Percentiles rank a stretch among this genome's conserved stretches.
Conservation (phyloP, 768 basidiomycete genomes). For the Postia placenta region DNA sequence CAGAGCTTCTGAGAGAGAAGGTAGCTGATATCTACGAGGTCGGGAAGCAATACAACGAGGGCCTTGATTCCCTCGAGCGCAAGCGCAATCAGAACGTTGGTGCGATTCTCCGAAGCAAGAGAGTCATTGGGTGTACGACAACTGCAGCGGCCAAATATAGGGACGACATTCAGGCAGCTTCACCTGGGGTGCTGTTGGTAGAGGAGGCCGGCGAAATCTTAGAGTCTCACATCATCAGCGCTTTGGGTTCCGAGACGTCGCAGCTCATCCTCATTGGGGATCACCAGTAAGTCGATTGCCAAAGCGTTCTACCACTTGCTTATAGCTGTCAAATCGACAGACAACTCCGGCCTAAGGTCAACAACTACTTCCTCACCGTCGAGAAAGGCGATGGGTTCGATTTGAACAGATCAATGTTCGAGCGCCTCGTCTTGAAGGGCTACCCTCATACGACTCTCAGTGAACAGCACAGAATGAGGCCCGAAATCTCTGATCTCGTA, state of each 20-base stretch:
- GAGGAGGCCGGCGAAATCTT: slow-evolving; percentile 74
- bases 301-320: not conserved
- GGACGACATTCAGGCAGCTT: slow-evolving; percentile 36
- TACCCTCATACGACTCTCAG: slow-evolving; percentile 55
- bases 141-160: slow-evolving; percentile 62
- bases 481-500: slow-evolving; percentile 60
- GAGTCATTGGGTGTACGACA: slow-evolving; percentile 64
- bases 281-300: slow-evolving; percentile 46
- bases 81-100: slow-evolving; percentile 30
- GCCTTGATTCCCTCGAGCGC: slow-evolving; percentile 29
- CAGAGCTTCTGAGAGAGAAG: slow-evolving; percentile 28
- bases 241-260: slow-evolving; percentile 37
- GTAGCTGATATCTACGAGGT: slow-evolving; percentile 27
- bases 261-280: slow-evolving; percentile 68
- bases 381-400: slow-evolving; percentile 66
- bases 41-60: slow-evolving; percentile 33
- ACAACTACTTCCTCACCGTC: slow-evolving; percentile 55
- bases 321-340: slow-evolving; percentile 32
- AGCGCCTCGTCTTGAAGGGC: slow-evolving; percentile 54
- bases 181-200: slow-evolving; percentile 51
- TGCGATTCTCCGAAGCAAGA: slow-evolving; percentile 35
- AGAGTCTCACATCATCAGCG: slow-evolving; percentile 60
- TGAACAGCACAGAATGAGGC: slow-evolving; percentile 68
- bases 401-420: slow-evolving; percentile 63
- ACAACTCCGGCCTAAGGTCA: slow-evolving; percentile 70